Evolutionary conservation across 2,329 filamentous ascomycete genomes (phyloP).

Genomic region (Nannizzia gypsea): DNA sequence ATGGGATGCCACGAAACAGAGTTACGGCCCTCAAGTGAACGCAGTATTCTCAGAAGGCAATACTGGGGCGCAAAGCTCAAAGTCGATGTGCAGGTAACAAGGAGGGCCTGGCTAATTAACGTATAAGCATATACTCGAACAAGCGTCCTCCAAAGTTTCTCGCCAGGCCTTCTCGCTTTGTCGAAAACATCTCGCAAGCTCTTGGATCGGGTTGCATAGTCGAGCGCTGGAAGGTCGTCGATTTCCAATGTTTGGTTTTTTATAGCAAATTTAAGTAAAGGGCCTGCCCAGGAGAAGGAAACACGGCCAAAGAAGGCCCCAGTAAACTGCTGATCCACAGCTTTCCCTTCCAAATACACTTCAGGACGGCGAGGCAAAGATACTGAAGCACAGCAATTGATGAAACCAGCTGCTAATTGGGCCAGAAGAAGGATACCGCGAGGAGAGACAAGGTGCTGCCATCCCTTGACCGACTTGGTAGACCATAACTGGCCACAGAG

Average conservation of each 20-base stretch:
- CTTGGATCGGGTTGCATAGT: constrained; percentile 44
- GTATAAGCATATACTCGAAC: constrained; percentile 45
- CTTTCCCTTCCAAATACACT: constrained; percentile 47
- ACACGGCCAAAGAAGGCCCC: constrained; percentile 49
- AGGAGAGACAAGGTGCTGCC: neutral
- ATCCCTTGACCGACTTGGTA: constrained; percentile 2
- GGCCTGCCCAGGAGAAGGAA: constrained; percentile 53
- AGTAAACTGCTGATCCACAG: constrained; percentile 54
- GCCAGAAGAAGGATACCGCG: constrained; percentile 8
- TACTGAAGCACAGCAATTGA: constrained; percentile 40
- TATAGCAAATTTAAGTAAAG: constrained; percentile 44
- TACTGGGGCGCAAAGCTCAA: constrained; percentile 61
- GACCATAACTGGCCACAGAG: constrained; percentile 11
- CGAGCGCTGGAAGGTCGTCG: constrained; percentile 50
- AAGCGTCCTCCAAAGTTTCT: constrained; percentile 50
- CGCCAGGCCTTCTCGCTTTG: constrained; percentile 19
- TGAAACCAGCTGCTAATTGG: constrained; percentile 25
- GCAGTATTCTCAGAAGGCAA: constrained; percentile 54
- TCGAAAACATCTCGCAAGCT: constrained; percentile 40
- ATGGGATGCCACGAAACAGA: constrained; percentile 36
- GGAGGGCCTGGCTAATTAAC: constrained; percentile 47
- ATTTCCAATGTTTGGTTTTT: constrained; percentile 51
- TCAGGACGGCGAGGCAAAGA: constrained; percentile 55
- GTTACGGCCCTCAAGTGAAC: constrained; percentile 47
- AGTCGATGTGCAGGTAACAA: constrained; percentile 45